Evolutionary conservation across 1,284 basidiomycete species (phyloP), one percentile per base, ranked within the genome.

Genomic region (Cystobasidium pallidum): DNA sequence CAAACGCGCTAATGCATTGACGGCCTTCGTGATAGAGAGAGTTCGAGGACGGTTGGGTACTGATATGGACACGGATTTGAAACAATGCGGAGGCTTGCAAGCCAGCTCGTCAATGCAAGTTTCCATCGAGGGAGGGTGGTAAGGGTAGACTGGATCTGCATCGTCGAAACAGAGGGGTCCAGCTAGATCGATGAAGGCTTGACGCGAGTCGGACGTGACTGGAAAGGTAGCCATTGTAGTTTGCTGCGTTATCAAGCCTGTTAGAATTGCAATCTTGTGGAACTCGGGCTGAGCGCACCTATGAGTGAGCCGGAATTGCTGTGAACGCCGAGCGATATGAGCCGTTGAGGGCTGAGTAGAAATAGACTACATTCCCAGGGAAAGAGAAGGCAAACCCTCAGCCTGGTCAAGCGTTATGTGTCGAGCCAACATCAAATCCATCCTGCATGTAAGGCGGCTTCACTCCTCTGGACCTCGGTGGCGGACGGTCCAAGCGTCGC

Each of bases 101-200:
- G 28, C 28, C 10, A 61, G 58, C 24, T 43, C n/a, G 2, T 43
- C 7, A 26, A 61, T 61, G 24, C 21, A 36, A 1, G 32, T 28
- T 28, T 43, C 26, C 10, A 45, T 30, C 6, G 58, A n/a, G 15
- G 58, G 58, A 30, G 58, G 58, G 2, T 8, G 7, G 15, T 45
- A 61, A 11, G 36, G 39, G 21, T 61, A 61, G 11, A 61, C 58
- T 43, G 58, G 36, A 61, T 61, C 58, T 26, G 15, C 19, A 28
- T 43, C 36, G 15, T 61, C 58, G 41, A 43, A 61, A 15, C 26
- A 43, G 3, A 45, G 13, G 3, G 58, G 39, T 24, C 58, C 58
- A 36, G 41, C 34, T 21, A 61, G 58, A 36, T 61, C 58, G 19
- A 61, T 4, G 39, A 61, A 61, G 28, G 34, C 58, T 17, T 61